Base-by-base conservation (phyloP, 2,329 filamentous ascomycete species). In the Colletotrichum sp. region DNA sequence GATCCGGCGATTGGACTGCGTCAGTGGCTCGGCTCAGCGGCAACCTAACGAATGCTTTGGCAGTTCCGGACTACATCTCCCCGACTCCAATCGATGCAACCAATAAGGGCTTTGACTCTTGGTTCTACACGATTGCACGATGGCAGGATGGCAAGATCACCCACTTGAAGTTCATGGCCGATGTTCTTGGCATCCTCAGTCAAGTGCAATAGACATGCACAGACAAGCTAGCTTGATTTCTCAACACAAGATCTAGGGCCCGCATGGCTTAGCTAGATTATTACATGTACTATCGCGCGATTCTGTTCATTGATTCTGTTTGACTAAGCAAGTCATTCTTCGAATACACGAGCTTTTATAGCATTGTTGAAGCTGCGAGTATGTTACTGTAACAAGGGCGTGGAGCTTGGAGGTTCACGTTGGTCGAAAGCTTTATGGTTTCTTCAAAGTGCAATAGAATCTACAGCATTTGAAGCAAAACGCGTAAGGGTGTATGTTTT, bases 221-320 rank as follows among this genome's bases (percentile, higher is more conserved):
- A 44, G 39, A 44, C 39, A n/a, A n/a, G 39, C 18, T 44, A 12
- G 9, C 5, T 7, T n/a, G 39, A 3, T 12, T 1, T n/a, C 9
- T 44, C 18, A 44, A n/a, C 9, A 44, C 8, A 44, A 39, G 36
- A 44, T 44, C 18, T 10, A 44, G 39, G 36, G 18, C 39, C 39
- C 39, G 18, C 18, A 49, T 13, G 12, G 18, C 44, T 4, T 21
- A 13, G 44, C 44, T n/a, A 21, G 3, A 21, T 12, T 49, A 21
- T 6, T 49, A 13, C 6, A n/a, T 13, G 6, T 21, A 21, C 18
- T 21, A 1, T n/a, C 39, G 39, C 8, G 5, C 0, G 10, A 6
- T 4, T 21, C 1, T 3, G 6, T 49, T 49, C n/a, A 13, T 13
- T 12, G 10, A n/a, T 49, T 21, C 1, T 49, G n/a, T 49, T 49